phyloP scores from a whole-genome alignment of 1,284 basidiomycete genomes.

The Coriolopsis trogii region DNA sequence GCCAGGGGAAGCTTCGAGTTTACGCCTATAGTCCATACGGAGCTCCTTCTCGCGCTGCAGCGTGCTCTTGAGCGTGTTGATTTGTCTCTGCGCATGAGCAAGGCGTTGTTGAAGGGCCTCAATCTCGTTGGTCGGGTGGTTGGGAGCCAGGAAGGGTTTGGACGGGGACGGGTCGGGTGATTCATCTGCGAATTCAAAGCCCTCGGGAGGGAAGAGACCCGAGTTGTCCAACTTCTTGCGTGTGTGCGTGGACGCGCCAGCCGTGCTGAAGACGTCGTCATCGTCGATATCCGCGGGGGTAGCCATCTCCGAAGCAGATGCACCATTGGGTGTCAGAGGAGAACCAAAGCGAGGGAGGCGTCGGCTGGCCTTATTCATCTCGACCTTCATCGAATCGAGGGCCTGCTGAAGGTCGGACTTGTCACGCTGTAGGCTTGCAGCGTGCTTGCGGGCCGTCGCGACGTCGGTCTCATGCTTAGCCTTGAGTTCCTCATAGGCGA shows the following conservation, averaged over 20 bases:
- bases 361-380: constrained; percentile 62
- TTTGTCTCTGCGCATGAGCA: constrained; percentile 82
- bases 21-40: constrained; percentile 64
- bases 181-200: constrained; percentile 44
- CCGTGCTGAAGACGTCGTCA: constrained; percentile 70
- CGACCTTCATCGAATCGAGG: constrained; percentile 74
- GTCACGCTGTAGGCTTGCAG: constrained; percentile 88
- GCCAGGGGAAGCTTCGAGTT: constrained; percentile 45
- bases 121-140: constrained; percentile 77
- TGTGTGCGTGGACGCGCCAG: constrained; percentile 60
- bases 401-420: constrained; percentile 88
- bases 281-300: constrained; percentile 64
- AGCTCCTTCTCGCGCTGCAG: constrained; percentile 81
- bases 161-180: constrained; percentile 72
- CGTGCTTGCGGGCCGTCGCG: constrained; percentile 85
- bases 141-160: constrained; percentile 61
- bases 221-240: constrained; percentile 61
- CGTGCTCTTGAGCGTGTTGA: constrained; percentile 77
- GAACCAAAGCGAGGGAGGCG: constrained; percentile 67
- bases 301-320: constrained; percentile 49
- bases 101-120: constrained; percentile 78
- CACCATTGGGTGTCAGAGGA: constrained; percentile 66
- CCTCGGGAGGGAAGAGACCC: constrained; percentile 58
- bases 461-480: constrained; percentile 93
- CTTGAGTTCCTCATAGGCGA: constrained; percentile 74